Conservation (phyloP, 768 basidiomycete species). For the Harrya chromipes region DNA sequence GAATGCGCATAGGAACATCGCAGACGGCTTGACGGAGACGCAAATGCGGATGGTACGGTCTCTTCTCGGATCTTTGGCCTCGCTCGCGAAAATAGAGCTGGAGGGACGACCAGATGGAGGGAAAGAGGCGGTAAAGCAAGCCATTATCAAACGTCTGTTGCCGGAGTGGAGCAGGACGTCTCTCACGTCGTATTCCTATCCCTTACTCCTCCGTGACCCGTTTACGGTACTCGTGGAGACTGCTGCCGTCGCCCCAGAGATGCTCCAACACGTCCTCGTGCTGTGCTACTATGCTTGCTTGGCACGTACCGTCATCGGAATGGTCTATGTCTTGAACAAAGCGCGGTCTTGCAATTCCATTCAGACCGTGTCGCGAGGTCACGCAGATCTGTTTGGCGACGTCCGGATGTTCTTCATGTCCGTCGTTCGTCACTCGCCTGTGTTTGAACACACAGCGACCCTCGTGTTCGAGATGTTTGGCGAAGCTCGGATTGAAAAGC, state of each 20-base stretch:
- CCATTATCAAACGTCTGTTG: conserved; percentile 83
- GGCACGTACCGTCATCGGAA: conserved; percentile 79
- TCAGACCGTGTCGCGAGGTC: conserved; percentile 44
- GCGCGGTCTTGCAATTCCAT: conserved; percentile 52
- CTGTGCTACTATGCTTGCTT: conserved; percentile 90
- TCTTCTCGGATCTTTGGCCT: conserved; percentile 65
- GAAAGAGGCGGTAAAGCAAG: conserved; percentile 72
- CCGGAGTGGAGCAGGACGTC: conserved; percentile 92
- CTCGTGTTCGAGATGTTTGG: conserved; percentile 78
- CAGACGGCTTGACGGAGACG: conserved; percentile 66
- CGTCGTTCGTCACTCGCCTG: conserved; percentile 83
- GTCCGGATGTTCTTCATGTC: conserved; percentile 90
- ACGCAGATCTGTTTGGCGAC: conserved; percentile 78
- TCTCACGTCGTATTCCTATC: conserved; percentile 77
- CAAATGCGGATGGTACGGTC: conserved; percentile 77
- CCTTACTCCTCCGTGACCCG: conserved; percentile 86
- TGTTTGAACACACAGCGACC: conserved; percentile 82
- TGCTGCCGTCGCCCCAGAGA: conserved; percentile 85
- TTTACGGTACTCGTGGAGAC: conserved; percentile 88
- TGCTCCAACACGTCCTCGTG: conserved; percentile 84
- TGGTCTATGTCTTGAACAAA: conserved; percentile 81
- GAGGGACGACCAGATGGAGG: conserved; percentile 71
- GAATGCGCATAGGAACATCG: conserved; percentile 46
- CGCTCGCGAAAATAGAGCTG: conserved; percentile 65
- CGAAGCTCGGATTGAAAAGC: conserved; percentile 79